Evolutionary conservation across 352 stramenopile genomes (phyloP).

Genomic region (Pythium insidiosum): DNA sequence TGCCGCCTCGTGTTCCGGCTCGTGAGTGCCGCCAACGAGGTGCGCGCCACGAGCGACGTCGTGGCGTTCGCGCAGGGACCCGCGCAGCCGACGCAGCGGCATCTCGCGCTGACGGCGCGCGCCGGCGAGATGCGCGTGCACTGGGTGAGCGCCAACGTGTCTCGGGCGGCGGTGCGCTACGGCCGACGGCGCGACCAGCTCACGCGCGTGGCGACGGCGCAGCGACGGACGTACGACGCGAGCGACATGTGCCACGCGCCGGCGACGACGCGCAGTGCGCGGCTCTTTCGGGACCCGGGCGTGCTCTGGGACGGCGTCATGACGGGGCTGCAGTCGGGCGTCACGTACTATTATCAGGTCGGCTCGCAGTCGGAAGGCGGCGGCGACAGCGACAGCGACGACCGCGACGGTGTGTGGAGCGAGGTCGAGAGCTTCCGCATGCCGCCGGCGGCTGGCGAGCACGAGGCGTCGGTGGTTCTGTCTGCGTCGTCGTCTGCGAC

Average conservation of each 20-base stretch:
- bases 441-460: slow-evolving; percentile 1
- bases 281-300: slow-evolving; percentile 16
- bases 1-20: slow-evolving; percentile 8
- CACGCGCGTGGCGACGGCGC: not conserved
- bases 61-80: slow-evolving; percentile 3
- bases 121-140: slow-evolving; percentile 13
- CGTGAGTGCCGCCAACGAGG: not conserved
- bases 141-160: slow-evolving; percentile 12
- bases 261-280: slow-evolving; percentile 9
- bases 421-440: slow-evolving; percentile 4
- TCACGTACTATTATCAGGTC: slow-evolving; percentile 20
- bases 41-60: slow-evolving; percentile 5
- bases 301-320: slow-evolving; percentile 13
- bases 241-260: slow-evolving; percentile 22
- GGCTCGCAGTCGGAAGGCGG: no score
- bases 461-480: no score
- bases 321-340: slow-evolving; percentile 3
- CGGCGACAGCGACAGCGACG: no score
- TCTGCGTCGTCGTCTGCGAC: no score
- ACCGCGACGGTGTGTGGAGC: not conserved
- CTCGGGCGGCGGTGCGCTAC: slow-evolving; percentile 4
- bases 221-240: slow-evolving; percentile 7
- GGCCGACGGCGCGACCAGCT: not conserved
- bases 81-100: slow-evolving; percentile 15
- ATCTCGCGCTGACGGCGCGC: slow-evolving; percentile 12